Evolutionary conservation across 441 rosid species (phyloP).

Genomic region (Gossypium trilobum): DNA sequence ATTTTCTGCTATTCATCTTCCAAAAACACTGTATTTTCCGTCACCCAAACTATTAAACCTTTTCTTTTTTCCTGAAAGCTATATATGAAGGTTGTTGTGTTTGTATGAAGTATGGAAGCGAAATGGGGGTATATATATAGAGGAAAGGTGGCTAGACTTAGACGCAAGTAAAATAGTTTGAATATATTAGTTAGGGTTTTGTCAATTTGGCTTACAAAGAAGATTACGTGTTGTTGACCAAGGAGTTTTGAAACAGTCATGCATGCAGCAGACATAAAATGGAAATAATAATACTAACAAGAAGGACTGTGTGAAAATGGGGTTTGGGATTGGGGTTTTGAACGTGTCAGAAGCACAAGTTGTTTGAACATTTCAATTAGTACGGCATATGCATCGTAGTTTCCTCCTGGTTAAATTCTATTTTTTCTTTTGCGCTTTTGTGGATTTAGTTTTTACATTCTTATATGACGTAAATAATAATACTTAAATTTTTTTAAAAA

Average conservation of each 20-base stretch:
- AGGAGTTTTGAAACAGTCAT: constrained; percentile 23
- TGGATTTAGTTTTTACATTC: too few species aligned
- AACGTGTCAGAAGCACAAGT: not conserved
- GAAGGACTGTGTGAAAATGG: not conserved
- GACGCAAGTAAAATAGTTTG: not conserved
- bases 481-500: too few species aligned
- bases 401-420: not conserved
- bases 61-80: not conserved
- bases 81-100: not conserved
- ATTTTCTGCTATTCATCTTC: constrained; percentile 20
- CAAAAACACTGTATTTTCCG: not conserved
- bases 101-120: not conserved
- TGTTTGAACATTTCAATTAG: not conserved
- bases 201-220: not conserved
- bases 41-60: not conserved
- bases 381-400: not conserved
- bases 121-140: not conserved
- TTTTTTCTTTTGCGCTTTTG: not conserved
- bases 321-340: not conserved
- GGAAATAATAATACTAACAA: not conserved
- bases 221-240: constrained; percentile 33
- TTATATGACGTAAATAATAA: too few species aligned
- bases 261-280: not conserved
- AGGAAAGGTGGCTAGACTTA: not conserved
- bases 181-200: not conserved